These are phyloP conservation scores for Elaeis guineensis DNA, from an alignment of 176 grass and related monocot species.

Conservation along the genomic window DNA sequence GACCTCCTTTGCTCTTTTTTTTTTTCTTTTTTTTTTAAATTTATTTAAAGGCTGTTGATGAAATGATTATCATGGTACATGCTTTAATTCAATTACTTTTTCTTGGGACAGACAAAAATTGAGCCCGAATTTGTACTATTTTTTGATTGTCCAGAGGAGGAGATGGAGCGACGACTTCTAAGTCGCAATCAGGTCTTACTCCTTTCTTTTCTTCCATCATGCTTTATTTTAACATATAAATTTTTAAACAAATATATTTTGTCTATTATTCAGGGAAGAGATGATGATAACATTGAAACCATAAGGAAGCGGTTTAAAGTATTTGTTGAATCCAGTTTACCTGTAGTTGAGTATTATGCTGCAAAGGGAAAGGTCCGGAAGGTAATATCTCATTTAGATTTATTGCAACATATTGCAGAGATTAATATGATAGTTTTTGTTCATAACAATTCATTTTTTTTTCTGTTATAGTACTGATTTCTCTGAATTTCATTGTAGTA, in stretches of 20 bases:
- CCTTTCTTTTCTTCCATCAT: neutral
- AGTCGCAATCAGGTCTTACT: constrained; percentile 18
- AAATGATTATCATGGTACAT: neutral
- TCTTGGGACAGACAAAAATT: constrained; percentile 13
- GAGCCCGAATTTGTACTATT: constrained; percentile 18
- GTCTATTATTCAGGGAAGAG: constrained; percentile 2
- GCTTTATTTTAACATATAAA: neutral
- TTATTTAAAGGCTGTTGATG: too few relatives aligned
- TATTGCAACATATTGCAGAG: neutral
- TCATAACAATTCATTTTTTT: neutral
- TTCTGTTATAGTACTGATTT: too few relatives aligned
- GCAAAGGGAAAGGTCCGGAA: constrained; percentile 10
- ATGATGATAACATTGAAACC: constrained; percentile 23
- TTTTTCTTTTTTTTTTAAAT: too few relatives aligned
- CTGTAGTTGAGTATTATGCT: constrained; percentile 17
- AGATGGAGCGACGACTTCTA: constrained; percentile 13
- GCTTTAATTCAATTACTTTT: neutral
- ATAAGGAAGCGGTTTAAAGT: constrained; percentile 14
- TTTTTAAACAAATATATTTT: neutral
- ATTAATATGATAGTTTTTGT: too few relatives aligned
- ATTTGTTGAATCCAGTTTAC: constrained; percentile 16
- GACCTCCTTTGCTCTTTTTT: neutral
- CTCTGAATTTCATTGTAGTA: too few relatives aligned
- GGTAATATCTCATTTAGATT: neutral
- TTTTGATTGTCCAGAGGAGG: constrained; percentile 14